Evolutionary conservation across 495 filamentous ascomycete species (phyloP), one percentile per base, ranked within the genome.

Genomic region (Penicillium paxilli): DNA sequence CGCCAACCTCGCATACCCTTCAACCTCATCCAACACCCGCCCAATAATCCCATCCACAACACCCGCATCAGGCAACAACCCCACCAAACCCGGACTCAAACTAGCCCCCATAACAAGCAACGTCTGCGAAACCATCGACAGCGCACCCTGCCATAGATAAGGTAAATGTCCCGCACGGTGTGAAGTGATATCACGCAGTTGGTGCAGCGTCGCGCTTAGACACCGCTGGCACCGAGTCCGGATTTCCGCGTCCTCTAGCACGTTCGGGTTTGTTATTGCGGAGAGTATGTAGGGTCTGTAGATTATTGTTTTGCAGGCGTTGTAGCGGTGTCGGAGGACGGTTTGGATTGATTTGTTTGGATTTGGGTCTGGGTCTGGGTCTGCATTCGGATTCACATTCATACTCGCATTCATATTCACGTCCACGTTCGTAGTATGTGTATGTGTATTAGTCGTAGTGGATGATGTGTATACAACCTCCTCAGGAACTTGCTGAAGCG

Each of bases 91-190:
- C 10, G 83, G 85, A n/a, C 85, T 89, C 85, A 92, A 89, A 16
- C 85, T 91, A 45, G 88, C 88, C 6, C 88, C 88, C 89, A 92
- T 92, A 30, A 92, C 82, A 33, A 93, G 69, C 25, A 92, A 75
- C 2, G 87, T 86, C 70, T 92, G 89, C 7, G 87, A 90, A 21
- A 92, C 87, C 62, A 93, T 87, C 45, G 86, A 90, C 38, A 92
- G 77, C 2, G 89, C 89, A 28, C 89, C 89, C 72, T 91, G 88
- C 87, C 88, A 91, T 14, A 92, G 79, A 70, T 92, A 92, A n/a
- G 88, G 89, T 68, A 93, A 86, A 60, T 92, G 89, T 51, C 89
- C 89, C 60, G 87, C 88, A 60, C 90, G 88, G 74, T 92, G 89
- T 50, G 85, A 87, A 48, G 81, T 81, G 59, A 92, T 86, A 62